Conservation (phyloP, 352 stramenopile species). For the Globisporangium sylvaticum region DNA sequence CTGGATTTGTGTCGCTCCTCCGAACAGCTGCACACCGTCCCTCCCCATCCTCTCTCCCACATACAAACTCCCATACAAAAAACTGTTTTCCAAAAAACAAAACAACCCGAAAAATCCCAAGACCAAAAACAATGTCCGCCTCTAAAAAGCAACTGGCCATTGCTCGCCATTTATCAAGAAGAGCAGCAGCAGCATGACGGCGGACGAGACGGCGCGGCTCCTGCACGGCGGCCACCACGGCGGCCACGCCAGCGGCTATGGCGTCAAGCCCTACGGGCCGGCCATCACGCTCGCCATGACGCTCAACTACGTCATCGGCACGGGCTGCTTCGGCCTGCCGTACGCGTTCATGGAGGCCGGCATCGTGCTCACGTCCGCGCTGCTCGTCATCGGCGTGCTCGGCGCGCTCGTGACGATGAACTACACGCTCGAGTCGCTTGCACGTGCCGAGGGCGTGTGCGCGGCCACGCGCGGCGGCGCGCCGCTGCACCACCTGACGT, state of each 20-base stretch:
- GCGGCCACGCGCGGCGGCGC: slow-evolving; percentile 40
- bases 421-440: slow-evolving; percentile 83
- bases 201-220: slow-evolving; percentile 25
- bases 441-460: slow-evolving; percentile 71
- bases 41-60: background rate
- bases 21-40: background rate
- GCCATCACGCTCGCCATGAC: slow-evolving; percentile 73
- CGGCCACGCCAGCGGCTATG: slow-evolving; percentile 15
- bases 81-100: background rate
- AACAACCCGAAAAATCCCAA: background rate
- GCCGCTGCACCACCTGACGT: slow-evolving; percentile 69
- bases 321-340: slow-evolving; percentile 79
- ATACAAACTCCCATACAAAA: slow-evolving; percentile 10
- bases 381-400: slow-evolving; percentile 62
- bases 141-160: slow-evolving; percentile 3
- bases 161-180: background rate
- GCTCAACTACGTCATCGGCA: slow-evolving; percentile 87
- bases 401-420: slow-evolving; percentile 82
- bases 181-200: slow-evolving; percentile 7
- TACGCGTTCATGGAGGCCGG: slow-evolving; percentile 75
- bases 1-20: background rate
- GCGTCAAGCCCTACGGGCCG: slow-evolving; percentile 68
- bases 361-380: slow-evolving; percentile 49
- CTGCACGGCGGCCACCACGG: slow-evolving; percentile 19
- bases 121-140: background rate